Evolutionary conservation across 768 basidiomycete species (phyloP).

Genomic region (Collybia sp.): DNA sequence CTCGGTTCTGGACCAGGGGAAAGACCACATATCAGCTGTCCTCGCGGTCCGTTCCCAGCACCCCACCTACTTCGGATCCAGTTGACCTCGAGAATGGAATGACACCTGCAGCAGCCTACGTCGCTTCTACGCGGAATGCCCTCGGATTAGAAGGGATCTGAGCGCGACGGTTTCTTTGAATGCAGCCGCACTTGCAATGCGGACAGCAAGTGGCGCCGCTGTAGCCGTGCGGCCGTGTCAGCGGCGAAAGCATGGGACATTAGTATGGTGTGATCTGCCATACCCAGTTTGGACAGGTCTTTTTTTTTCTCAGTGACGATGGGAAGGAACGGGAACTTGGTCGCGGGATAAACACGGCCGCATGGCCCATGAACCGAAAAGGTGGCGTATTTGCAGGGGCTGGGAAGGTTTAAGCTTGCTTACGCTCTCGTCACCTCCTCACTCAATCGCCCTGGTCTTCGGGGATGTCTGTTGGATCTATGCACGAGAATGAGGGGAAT

Average conservation of each 20-base stretch:
- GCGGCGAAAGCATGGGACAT: slow-evolving; percentile 5
- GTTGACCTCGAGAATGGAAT: slow-evolving; percentile 12
- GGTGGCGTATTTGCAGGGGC: no score
- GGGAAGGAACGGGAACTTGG: no score
- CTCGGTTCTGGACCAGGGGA: slow-evolving; percentile 25
- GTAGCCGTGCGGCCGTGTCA: background rate
- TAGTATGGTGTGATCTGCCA: background rate
- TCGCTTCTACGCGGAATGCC: slow-evolving; percentile 13
- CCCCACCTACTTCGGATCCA: slow-evolving; percentile 6
- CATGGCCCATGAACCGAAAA: no score
- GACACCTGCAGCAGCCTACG: slow-evolving; percentile 11
- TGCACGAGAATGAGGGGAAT: no score
- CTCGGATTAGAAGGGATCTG: slow-evolving; percentile 16
- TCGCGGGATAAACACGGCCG: no score
- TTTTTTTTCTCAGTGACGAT: no score
- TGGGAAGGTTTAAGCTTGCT: no score
- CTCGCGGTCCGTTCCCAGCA: slow-evolving; percentile 1
- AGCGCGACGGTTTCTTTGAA: slow-evolving; percentile 6
- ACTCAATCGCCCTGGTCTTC: no score
- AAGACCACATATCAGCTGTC: background rate
- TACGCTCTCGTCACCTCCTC: no score
- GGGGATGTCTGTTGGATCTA: no score
- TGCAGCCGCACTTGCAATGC: slow-evolving; percentile 3
- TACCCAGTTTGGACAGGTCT: no score
- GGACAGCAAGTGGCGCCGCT: slow-evolving; percentile 1